A percentile compares a stretch with the other conserved stretches of the same genome.
Evolutionary conservation across 2,329 filamentous ascomycete genomes (phyloP).

Genomic region (Penicillium sp.): DNA sequence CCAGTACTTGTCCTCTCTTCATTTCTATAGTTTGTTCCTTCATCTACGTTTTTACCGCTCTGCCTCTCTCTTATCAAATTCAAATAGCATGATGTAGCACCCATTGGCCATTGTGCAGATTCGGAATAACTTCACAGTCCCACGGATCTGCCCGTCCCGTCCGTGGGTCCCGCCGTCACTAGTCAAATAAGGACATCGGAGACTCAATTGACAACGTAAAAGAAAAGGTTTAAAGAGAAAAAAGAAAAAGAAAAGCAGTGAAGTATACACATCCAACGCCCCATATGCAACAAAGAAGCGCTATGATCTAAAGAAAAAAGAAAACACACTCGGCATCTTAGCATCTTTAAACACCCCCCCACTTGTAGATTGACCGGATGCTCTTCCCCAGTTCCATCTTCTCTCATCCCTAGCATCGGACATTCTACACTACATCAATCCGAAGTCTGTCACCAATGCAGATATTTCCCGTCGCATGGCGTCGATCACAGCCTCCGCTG

Average conservation of each 20-base stretch:
- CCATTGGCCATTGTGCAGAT: too few relatives aligned
- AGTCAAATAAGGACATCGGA: slow-evolving; percentile 4
- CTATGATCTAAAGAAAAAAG: neutral
- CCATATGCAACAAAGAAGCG: slow-evolving; percentile 22
- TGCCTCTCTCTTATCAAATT: neutral
- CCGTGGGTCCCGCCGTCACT: slow-evolving; percentile 15
- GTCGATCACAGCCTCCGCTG: slow-evolving; percentile 16
- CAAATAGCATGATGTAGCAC: too few relatives aligned
- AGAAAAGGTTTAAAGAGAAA: neutral
- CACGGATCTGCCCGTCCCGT: slow-evolving; percentile 17
- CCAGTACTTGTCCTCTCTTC: too few relatives aligned
- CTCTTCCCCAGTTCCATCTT: neutral
- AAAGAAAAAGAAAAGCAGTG: neutral
- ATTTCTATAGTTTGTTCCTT: too few relatives aligned
- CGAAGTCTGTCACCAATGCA: slow-evolving; percentile 9
- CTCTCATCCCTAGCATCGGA: slow-evolving; percentile 2
- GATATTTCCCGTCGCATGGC: slow-evolving; percentile 17
- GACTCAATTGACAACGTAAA: neutral
- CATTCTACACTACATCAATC: slow-evolving; percentile 5
- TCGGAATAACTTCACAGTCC: too few relatives aligned
- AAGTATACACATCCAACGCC: slow-evolving; percentile 18
- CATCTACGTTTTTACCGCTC: too few relatives aligned
- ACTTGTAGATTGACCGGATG: neutral
- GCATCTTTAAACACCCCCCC: too few relatives aligned
- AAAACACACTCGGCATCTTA: neutral